Base-by-base conservation (phyloP, 208 protist genomes). In the Acanthamoeba royreba region DNA sequence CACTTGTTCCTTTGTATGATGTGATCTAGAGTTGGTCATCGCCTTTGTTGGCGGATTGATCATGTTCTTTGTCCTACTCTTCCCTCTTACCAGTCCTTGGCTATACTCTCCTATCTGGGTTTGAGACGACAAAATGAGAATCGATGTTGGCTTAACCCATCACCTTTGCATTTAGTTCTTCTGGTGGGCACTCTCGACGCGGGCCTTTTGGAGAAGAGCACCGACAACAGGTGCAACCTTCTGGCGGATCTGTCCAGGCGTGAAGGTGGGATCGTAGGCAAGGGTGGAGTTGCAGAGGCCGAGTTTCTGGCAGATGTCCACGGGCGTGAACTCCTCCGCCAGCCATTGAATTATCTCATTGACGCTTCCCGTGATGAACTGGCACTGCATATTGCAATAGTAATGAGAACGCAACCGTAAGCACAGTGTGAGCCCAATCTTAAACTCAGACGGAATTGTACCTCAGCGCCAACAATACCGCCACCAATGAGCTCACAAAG, bases 11-110 rank as follows among this genome's bases (percentile, higher is more conserved):
- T 33, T 58, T 58, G 8, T 2, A 25, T 11, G 9, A 4, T 85
- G 22, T n/a, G n/a, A n/a, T n/a, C n/a, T n/a, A 91, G 85, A 46
- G 85, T 28, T 91, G 47, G 17, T 72, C 52, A 49, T 46, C 38
- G 46, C 85, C 25, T 91, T 91, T n/a, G 35, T 91, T 4, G 85
- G 46, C 43, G 85, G 85, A 17, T 42, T 91, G 55, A 22, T 63
- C 33, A 25, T 74, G 42, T 91, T 91, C 52, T 74, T 61, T n/a
- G 85, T 91, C 4, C 85, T 91, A 19, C 85, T 91, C 52, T 91
- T 91, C 55, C 85, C 85, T 9, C 46, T 91, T 33, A 91, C 85
- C 35, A n/a, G n/a, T 25, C 85, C 85, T 22, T 66, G 40, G 22
- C 85, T 91, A 46, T 91, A 91, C 79, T 33, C 43, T 1, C 45